Evolutionary conservation across 2,329 filamentous ascomycete genomes (phyloP), one percentile per base, ranked within the genome.

Genomic region (Plectosphaerella cucumerina): DNA sequence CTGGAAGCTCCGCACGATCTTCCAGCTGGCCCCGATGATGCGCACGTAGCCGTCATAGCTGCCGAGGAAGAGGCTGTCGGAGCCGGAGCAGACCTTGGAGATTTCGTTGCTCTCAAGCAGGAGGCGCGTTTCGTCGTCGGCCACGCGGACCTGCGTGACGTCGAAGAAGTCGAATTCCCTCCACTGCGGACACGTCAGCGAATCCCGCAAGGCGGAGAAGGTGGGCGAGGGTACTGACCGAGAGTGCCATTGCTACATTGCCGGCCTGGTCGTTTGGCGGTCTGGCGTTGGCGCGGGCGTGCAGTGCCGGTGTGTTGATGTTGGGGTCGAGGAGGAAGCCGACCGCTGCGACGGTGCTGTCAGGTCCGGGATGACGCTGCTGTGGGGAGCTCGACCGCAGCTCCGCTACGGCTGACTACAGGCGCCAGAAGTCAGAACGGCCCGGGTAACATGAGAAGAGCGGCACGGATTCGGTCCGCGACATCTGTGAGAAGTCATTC

Each of bases 101-200:
- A 96, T 85, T 60, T 91, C 90, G 66, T 81, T 83, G 80, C 89
- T 87, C 69, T 92, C 87, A 74, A 95, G 87, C 65, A 91, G 80
- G 64, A 84, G 80, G 60, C 85, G 84, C 66, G 84, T 87, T 66
- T 95, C 90, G 63, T 87, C 86, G 68, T 95, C 87, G 60, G 81
- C 81, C 62, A 92, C 80, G 65, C 87, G 84, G 69, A 97, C 85
- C 67, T 89, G 86, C 67, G 85, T 85, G 69, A 96, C 90, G 73
- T 97, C 90, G 82, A 99, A 97, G 85, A 99, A 99, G 80, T 96
- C 92, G 77, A 99, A 99, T 61, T 88, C 86, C 88, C 97, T 97
- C 93, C 94, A 97, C 93, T 96, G 59, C 20, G n/a, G n/a, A 10
- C 9, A 14, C 12, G 48, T 55, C 51, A 54, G 51, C 21, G 26